phyloP scores from a whole-genome alignment of 371 early-diverging fungal genomes.

The Chytridiales sp. region DNA sequence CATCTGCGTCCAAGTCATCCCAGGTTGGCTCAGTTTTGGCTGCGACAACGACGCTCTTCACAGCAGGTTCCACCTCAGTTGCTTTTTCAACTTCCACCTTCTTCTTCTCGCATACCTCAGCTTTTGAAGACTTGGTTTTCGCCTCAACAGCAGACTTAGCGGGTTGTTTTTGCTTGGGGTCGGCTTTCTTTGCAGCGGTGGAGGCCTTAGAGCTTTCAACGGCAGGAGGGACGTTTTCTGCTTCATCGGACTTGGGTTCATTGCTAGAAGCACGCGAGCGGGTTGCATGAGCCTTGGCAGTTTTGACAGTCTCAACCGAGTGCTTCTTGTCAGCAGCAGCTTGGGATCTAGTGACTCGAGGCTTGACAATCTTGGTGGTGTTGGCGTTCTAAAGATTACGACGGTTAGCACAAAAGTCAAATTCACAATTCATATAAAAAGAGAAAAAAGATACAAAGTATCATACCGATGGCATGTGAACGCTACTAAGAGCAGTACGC shows the following conservation, averaged over 20 bases:
- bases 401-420: neutral
- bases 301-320: slow-evolving; percentile 14
- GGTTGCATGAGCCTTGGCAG: slow-evolving; percentile 14
- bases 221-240: neutral
- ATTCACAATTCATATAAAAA: neutral
- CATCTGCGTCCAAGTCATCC: slow-evolving; percentile 65
- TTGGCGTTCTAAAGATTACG: neutral
- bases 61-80: too few species aligned
- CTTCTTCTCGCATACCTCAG: too few species aligned
- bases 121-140: too few species aligned
- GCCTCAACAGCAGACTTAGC: too few species aligned
- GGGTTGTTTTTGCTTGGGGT: too few species aligned
- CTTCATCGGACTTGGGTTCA: neutral
- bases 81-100: too few species aligned
- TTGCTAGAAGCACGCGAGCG: slow-evolving; percentile 7
- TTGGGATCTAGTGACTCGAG: slow-evolving; percentile 10
- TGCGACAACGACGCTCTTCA: neutral
- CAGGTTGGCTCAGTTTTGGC: slow-evolving; percentile 2
- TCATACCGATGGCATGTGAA: slow-evolving; percentile 11
- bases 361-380: slow-evolving; percentile 28
- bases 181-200: too few species aligned
- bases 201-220: too few species aligned
- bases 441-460: neutral
- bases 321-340: slow-evolving; percentile 16
- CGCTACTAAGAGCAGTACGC: neutral